These are phyloP conservation scores for Cystobasidium pallidum DNA, from an alignment of 1,284 basidiomycete species.

Conservation along the genomic window DNA sequence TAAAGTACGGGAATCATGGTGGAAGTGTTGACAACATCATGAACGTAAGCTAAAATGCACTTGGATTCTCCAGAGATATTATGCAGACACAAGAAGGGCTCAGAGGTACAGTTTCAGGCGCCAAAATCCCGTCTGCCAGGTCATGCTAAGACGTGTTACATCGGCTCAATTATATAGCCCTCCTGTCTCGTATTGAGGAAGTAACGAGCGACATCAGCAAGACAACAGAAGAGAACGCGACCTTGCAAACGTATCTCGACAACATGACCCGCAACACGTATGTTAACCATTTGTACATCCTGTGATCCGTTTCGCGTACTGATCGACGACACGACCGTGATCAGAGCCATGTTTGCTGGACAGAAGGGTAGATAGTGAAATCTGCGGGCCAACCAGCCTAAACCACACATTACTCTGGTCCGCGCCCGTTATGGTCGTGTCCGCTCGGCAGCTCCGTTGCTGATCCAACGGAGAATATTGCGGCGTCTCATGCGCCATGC, in stretches of 20 bases:
- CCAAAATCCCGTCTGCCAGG: neutral
- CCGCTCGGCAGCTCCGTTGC: too few species aligned
- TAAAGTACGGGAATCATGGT: conserved; percentile 23
- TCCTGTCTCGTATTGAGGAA: conserved; percentile 40
- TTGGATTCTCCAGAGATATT: conserved; percentile 41
- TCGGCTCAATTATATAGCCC: neutral
- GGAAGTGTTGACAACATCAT: too few species aligned
- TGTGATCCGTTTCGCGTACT: neutral
- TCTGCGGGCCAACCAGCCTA: neutral
- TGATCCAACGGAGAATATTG: too few species aligned
- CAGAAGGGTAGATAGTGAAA: neutral
- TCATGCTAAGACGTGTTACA: neutral
- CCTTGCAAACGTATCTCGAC: conserved; percentile 37
- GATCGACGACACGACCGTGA: neutral
- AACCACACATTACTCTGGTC: neutral
- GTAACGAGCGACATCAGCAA: conserved; percentile 39
- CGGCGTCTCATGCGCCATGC: too few species aligned
- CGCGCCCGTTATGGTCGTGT: neutral
- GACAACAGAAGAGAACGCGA: conserved; percentile 37
- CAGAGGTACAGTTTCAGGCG: conserved; percentile 9
- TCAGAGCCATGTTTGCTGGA: conserved; percentile 21
- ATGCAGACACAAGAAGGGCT: conserved; percentile 37
- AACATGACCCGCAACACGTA: conserved; percentile 44
- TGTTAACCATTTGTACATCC: neutral
- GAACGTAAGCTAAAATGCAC: too few species aligned